Evolutionary conservation across 2,329 filamentous ascomycete genomes (phyloP).

Genomic region (Penicillium sp.): DNA sequence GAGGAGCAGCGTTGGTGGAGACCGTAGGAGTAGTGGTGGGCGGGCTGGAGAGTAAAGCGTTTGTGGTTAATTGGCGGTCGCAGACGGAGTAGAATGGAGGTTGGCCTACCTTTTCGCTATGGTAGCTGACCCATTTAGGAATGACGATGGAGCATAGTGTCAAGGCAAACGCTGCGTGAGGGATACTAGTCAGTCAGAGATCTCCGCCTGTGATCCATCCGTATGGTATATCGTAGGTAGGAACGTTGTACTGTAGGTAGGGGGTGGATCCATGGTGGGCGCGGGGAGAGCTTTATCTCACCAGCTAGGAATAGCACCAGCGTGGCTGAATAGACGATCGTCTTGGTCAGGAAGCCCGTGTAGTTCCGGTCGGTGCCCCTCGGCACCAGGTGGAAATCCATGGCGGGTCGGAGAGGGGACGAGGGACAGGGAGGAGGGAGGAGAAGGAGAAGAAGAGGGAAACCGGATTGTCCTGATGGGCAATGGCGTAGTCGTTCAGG

Average conservation of each 20-base stretch:
- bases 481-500: slow-evolving; percentile 13
- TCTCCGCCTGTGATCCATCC: background rate
- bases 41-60: slow-evolving; percentile 34
- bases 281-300: slow-evolving; percentile 27
- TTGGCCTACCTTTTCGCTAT: slow-evolving; percentile 44
- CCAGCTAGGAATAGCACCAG: slow-evolving; percentile 49
- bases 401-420: slow-evolving; percentile 11
- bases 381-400: slow-evolving; percentile 49
- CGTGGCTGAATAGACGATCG: slow-evolving; percentile 49
- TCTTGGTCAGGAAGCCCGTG: slow-evolving; percentile 52
- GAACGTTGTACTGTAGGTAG: background rate
- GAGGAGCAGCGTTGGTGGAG: slow-evolving; percentile 80
- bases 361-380: slow-evolving; percentile 48
- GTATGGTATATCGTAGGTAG: background rate
- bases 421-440: background rate
- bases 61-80: background rate
- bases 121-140: slow-evolving; percentile 52
- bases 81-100: background rate
- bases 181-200: slow-evolving; percentile 6
- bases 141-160: slow-evolving; percentile 51
- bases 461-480: background rate
- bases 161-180: slow-evolving; percentile 43
- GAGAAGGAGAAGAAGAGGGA: background rate
- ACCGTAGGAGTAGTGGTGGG: slow-evolving; percentile 69
- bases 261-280: background rate